Conservation (phyloP, 2,329 filamentous ascomycete species). For the Trichoderma pleuroti region DNA sequence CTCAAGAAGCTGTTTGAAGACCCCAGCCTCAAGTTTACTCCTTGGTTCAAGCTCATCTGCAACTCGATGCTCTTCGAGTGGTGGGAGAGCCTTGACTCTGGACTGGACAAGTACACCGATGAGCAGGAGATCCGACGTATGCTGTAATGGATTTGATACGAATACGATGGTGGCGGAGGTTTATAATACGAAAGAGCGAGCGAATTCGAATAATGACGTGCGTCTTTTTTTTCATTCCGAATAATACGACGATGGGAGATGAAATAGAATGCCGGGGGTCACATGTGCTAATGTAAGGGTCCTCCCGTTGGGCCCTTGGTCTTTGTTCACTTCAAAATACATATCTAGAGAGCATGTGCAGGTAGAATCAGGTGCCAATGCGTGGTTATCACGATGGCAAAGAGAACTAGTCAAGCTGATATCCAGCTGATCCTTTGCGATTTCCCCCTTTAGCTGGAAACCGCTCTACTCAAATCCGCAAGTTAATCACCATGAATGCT, state of each 20-base stretch:
- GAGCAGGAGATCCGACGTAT: slow-evolving; percentile 88
- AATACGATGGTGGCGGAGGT: neutral
- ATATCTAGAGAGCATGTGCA: neutral
- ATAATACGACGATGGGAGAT: neutral
- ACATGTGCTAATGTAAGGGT: neutral
- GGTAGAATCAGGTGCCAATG: neutral
- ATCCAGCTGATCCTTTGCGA: neutral
- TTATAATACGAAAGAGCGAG: neutral
- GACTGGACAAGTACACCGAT: slow-evolving; percentile 79
- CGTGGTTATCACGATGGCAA: neutral
- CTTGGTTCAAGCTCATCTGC: slow-evolving; percentile 99
- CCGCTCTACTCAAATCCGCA: neutral
- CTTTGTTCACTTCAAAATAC: neutral
- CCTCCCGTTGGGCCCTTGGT: neutral
- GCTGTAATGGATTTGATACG: slow-evolving; percentile 34
- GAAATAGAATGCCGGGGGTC: neutral
- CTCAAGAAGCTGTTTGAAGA: slow-evolving; percentile 84
- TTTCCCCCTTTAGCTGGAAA: neutral
- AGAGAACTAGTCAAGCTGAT: neutral
- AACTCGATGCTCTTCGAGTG: slow-evolving; percentile 96
- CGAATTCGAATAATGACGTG: neutral
- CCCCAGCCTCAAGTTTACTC: slow-evolving; percentile 79
- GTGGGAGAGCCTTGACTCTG: slow-evolving; percentile 83
- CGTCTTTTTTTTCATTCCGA: neutral
- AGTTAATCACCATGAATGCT: neutral